phyloP scores from a whole-genome alignment of 2,329 filamentous ascomycete genomes.

The Beauveria sp. region DNA sequence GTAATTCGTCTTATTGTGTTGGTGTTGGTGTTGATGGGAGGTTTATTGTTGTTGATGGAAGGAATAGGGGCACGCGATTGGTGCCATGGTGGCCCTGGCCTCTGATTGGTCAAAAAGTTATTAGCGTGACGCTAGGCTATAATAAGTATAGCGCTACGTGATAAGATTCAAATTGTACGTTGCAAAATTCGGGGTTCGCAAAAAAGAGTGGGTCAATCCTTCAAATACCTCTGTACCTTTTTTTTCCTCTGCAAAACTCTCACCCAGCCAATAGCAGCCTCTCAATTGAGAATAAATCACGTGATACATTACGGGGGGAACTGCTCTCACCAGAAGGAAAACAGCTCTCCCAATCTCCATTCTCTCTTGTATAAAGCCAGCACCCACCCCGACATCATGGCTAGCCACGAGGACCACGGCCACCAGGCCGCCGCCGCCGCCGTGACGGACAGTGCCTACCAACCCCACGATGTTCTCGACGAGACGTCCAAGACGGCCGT shows the following conservation, averaged over 20 bases:
- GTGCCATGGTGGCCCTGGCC: too few species aligned
- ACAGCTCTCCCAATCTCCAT: slow-evolving; percentile 8
- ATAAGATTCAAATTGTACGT: too few species aligned
- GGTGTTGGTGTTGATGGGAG: too few species aligned
- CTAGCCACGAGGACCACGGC: slow-evolving; percentile 23
- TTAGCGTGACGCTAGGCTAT: too few species aligned
- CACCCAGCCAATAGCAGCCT: slow-evolving; percentile 22
- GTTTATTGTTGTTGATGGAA: too few species aligned
- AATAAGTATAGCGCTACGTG: too few species aligned
- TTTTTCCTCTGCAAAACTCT: background rate
- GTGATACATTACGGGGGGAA: slow-evolving; percentile 18
- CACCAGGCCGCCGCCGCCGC: slow-evolving; percentile 14
- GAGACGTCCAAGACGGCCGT: slow-evolving; percentile 56
- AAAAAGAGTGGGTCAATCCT: background rate
- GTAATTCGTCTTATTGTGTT: too few species aligned
- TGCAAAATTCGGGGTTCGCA: too few species aligned
- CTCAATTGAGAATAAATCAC: slow-evolving; percentile 31
- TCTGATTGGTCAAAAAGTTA: too few species aligned
- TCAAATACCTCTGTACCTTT: slow-evolving; percentile 5
- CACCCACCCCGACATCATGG: slow-evolving; percentile 22
- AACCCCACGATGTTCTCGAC: slow-evolving; percentile 67
- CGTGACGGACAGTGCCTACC: slow-evolving; percentile 38
- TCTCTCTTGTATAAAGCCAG: background rate
- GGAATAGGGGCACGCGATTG: too few species aligned
- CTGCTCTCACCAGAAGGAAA: slow-evolving; percentile 3